Base-by-base conservation (phyloP, 768 basidiomycete species). In the Hysterangium stoloniferum region DNA sequence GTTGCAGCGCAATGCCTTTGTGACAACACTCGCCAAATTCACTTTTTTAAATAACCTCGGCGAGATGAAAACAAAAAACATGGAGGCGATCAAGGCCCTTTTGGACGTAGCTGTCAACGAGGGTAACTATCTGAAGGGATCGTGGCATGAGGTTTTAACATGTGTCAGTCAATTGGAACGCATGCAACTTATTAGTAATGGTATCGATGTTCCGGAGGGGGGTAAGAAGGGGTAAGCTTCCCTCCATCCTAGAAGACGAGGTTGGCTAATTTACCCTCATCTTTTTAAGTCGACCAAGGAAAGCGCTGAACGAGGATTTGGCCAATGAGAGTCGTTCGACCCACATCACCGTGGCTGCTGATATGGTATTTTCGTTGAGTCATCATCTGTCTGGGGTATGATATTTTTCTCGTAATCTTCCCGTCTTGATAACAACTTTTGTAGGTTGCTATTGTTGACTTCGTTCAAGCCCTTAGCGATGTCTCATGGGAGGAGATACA, bases 401-500 rank as follows among this genome's bases (percentile, higher is more conserved):
- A 74, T n/a, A 42, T 32, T 44, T 32, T 11, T 24, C 13, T 20
- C 13, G 45, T 25, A 15, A 34, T 42, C 8, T 25, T 25, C 12
- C 6, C 28, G 37, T 48, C 54, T 43, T 41, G 36, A 4, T 51
- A 29, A 15, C 29, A 11, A 25, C 22, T 11, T 42, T 11, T 43
- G 3, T 58, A 97, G 94, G 86, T 82, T 24, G 96, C 96, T 8
- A 99, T 99, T 56, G 90, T 97, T 32, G 90, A 98, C 64, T 99
- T 99, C 57, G 96, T 98, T 3, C 86, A 84, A 66, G 93, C 96
- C 2, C 72, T 99, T 4, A 90, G 91, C 62, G 91, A 95, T 59
- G 88, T 99, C 32, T 99, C 96, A 33, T 97, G 95, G 95, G 92
- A 98, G 64, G 96, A 99, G 68, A 99, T 99, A 32, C 92, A 96